These are phyloP conservation scores for Malassezia arunalokei DNA, from an alignment of 1,284 basidiomycete genomes.

Conservation along the genomic window DNA sequence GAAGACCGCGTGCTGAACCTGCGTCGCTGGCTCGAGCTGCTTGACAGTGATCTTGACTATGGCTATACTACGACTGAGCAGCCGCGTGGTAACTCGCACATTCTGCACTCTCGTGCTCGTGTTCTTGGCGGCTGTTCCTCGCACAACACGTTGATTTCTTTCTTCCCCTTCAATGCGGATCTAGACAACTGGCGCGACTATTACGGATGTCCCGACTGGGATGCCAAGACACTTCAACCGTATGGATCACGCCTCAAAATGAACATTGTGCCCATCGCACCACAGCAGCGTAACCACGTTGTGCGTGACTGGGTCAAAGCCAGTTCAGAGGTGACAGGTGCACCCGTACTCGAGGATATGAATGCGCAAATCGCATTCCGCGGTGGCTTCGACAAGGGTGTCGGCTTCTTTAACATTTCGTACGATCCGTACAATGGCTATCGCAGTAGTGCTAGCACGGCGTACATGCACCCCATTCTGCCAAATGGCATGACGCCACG, in stretches of 20 bases:
- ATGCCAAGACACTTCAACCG: slow-evolving; percentile 32
- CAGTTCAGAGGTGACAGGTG: slow-evolving; percentile 30
- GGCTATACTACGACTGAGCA: slow-evolving; percentile 44
- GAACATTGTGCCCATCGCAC: slow-evolving; percentile 45
- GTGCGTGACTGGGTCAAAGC: slow-evolving; percentile 44
- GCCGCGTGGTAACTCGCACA: slow-evolving; percentile 46
- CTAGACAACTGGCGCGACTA: slow-evolving; percentile 44
- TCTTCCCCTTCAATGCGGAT: slow-evolving; percentile 46
- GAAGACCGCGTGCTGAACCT: slow-evolving; percentile 43
- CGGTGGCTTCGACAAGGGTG: slow-evolving; percentile 36
- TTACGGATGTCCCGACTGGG: slow-evolving; percentile 41
- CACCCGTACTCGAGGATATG: slow-evolving; percentile 40
- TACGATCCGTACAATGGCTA: slow-evolving; percentile 45
- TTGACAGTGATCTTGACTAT: slow-evolving; percentile 46
- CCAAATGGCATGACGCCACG: slow-evolving; percentile 36
- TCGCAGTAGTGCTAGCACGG: slow-evolving; percentile 40
- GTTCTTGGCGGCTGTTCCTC: slow-evolving; percentile 46
- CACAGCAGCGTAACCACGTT: slow-evolving; percentile 45
- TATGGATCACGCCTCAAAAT: slow-evolving; percentile 46
- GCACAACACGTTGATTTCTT: slow-evolving; percentile 47
- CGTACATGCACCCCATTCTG: slow-evolving; percentile 47
- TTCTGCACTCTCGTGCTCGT: slow-evolving; percentile 43
- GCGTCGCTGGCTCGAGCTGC: slow-evolving; percentile 44
- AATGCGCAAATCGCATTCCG: slow-evolving; percentile 41
- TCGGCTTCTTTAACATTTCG: slow-evolving; percentile 46